phyloP scores from a whole-genome alignment of 768 basidiomycete species.

The Mycena pura region DNA sequence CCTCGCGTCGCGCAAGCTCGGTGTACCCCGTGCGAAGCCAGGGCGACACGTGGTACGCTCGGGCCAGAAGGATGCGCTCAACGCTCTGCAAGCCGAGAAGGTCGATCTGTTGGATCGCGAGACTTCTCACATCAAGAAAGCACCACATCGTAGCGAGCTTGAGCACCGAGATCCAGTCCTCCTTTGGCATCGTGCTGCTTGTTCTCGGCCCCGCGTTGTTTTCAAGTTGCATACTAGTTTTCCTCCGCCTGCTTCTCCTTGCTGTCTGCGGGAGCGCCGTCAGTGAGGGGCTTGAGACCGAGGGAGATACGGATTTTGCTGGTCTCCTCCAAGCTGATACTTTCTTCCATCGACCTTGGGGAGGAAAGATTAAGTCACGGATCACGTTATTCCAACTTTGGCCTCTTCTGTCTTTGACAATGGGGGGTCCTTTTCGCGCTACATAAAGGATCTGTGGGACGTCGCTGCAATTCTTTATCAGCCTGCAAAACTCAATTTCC shows the following conservation, averaged over 20 bases:
- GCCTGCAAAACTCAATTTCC: not conserved
- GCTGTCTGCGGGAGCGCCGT: conserved; percentile 70
- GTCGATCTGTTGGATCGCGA: conserved; percentile 33
- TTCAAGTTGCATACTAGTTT: not conserved
- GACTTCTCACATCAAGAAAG: conserved; percentile 24
- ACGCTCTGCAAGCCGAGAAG: not conserved
- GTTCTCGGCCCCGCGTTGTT: too few species aligned
- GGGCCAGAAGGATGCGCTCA: not conserved
- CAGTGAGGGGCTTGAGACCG: conserved; percentile 92
- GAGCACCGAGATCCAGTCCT: conserved; percentile 37
- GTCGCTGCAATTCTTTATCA: too few species aligned
- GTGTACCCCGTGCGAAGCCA: conserved; percentile 7
- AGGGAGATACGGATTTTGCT: conserved; percentile 95
- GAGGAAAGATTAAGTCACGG: not conserved
- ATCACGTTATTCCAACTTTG: conserved; percentile 11
- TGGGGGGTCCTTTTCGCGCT: conserved; percentile 54
- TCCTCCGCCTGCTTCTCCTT: conserved; percentile 78
- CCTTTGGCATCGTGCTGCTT: not conserved
- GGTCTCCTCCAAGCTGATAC: conserved; percentile 92
- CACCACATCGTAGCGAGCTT: conserved; percentile 42
- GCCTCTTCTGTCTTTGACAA: conserved; percentile 43
- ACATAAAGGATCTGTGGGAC: too few species aligned
- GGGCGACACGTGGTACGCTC: not conserved
- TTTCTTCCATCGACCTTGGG: conserved; percentile 81
- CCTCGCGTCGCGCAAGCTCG: conserved; percentile 31